Conservation (phyloP, 2,329 filamentous ascomycete genomes). For the Phyllosticta paracitricarpa region DNA sequence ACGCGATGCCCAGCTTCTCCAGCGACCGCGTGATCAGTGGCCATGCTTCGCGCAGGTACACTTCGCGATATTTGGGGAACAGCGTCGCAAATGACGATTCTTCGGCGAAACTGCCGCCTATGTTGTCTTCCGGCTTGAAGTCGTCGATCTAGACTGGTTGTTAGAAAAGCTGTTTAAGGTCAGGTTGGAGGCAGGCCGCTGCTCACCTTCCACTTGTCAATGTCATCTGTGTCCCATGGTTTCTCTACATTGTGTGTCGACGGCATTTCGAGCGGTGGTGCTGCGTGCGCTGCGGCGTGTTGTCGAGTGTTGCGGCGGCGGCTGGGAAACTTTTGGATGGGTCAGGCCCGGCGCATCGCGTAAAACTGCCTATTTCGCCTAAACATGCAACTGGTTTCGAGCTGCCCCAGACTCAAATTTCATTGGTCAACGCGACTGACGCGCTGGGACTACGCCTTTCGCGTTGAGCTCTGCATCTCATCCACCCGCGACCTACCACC, state of each 20-base stretch:
- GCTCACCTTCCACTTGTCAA: slow-evolving; percentile 84
- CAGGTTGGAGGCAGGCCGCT: neutral
- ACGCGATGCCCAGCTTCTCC: slow-evolving; percentile 80
- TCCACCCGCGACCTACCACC: neutral
- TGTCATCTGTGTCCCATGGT: slow-evolving; percentile 87
- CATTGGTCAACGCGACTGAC: neutral
- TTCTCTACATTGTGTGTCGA: slow-evolving; percentile 85
- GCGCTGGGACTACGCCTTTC: neutral
- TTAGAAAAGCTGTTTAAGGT: neutral
- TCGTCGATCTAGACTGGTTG: slow-evolving; percentile 51
- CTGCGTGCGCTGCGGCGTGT: neutral
- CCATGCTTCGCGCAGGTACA: slow-evolving; percentile 89
- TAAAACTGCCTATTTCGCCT: neutral
- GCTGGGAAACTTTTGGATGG: slow-evolving; percentile 8
- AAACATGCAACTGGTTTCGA: neutral
- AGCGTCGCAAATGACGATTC: slow-evolving; percentile 81
- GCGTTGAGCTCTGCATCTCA: neutral
- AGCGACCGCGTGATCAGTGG: slow-evolving; percentile 79
- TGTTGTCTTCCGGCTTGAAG: slow-evolving; percentile 80
- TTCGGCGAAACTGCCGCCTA: slow-evolving; percentile 75
- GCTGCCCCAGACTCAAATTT: neutral
- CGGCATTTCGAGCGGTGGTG: slow-evolving; percentile 50
- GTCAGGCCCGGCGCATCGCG: neutral
- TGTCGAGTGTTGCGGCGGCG: neutral
- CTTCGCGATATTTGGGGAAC: slow-evolving; percentile 94